These are phyloP conservation scores for Byssoonygena ceratinophila DNA, from an alignment of 2,329 filamentous ascomycete species.

Conservation along the genomic window DNA sequence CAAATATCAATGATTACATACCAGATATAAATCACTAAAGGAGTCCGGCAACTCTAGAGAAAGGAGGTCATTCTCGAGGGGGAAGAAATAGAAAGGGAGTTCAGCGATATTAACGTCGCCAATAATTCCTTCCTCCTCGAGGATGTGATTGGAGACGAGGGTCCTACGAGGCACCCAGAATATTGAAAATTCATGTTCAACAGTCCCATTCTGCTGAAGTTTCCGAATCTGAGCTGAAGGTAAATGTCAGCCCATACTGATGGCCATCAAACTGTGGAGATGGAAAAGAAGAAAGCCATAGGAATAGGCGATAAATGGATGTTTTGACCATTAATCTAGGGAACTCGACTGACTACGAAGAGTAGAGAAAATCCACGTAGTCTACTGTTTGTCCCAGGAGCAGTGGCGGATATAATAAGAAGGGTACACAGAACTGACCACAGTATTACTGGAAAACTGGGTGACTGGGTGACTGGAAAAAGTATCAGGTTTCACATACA, in stretches of 20 bases:
- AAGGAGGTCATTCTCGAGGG: slow-evolving; percentile 79
- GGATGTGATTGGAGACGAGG: slow-evolving; percentile 75
- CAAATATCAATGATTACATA: slow-evolving; percentile 27
- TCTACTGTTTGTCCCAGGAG: slow-evolving; percentile 42
- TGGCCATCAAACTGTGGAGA: slow-evolving; percentile 37
- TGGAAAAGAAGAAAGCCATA: slow-evolving; percentile 34
- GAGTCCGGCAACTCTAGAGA: slow-evolving; percentile 83
- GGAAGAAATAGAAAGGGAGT: slow-evolving; percentile 79
- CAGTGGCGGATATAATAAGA: slow-evolving; percentile 31
- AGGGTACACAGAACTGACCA: background rate
- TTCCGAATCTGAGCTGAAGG: slow-evolving; percentile 75
- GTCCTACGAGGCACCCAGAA: slow-evolving; percentile 94
- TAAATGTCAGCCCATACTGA: slow-evolving; percentile 50
- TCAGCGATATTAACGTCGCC: slow-evolving; percentile 86
- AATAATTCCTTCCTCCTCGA: slow-evolving; percentile 86
- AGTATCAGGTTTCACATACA: slow-evolving; percentile 27
- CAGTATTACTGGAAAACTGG: background rate
- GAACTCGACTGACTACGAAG: slow-evolving; percentile 49
- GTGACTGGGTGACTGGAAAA: slow-evolving; percentile 2
- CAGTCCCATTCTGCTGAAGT: slow-evolving; percentile 74
- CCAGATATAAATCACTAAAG: slow-evolving; percentile 76
- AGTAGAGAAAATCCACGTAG: slow-evolving; percentile 46
- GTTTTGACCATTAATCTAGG: slow-evolving; percentile 36
- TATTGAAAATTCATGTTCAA: slow-evolving; percentile 90
- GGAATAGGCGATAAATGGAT: slow-evolving; percentile 29